Conservation (phyloP, 108 stramenopile genomes). For the Aureococcus anophagefferens region DNA sequence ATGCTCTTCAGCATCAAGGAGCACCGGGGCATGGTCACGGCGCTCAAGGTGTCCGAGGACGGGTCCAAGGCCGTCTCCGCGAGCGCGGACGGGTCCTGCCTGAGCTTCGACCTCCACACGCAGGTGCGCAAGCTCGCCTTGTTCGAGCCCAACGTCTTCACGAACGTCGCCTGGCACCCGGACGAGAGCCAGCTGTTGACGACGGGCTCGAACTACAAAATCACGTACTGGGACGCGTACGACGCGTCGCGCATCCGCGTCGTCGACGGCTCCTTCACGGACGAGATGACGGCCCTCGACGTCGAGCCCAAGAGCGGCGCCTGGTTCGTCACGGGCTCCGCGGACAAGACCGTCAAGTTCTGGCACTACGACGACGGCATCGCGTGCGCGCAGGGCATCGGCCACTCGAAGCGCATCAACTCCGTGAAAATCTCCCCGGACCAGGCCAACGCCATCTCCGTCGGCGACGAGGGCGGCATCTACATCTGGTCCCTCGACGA, state of each 20-base stretch:
- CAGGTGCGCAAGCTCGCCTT: constrained; percentile 57
- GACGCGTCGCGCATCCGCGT: constrained; percentile 66
- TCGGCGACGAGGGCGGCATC: constrained; percentile 70
- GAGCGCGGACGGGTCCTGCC: constrained; percentile 72
- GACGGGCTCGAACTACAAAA: constrained; percentile 67
- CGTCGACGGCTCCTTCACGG: constrained; percentile 59
- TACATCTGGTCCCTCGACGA: constrained; percentile 52
- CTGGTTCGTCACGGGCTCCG: constrained; percentile 58
- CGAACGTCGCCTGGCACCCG: constrained; percentile 61
- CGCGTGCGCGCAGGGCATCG: constrained; percentile 42
- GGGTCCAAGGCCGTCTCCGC: constrained; percentile 62
- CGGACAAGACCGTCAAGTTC: constrained; percentile 63
- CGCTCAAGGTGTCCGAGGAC: constrained; percentile 45
- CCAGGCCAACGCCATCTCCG: constrained; percentile 51
- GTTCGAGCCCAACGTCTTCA: constrained; percentile 70
- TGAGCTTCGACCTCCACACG: constrained; percentile 66
- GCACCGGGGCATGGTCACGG: constrained; percentile 65
- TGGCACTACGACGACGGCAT: constrained; percentile 78
- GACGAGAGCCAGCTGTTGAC: constrained; percentile 77
- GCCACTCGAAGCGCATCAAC: constrained; percentile 60
- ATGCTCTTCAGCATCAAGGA: constrained; percentile 76
- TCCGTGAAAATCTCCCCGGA: constrained; percentile 58
- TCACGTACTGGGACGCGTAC: constrained; percentile 76
- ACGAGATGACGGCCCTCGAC: constrained; percentile 59
- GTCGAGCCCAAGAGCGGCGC: constrained; percentile 48